phyloP scores from a whole-genome alignment of 2,329 filamentous ascomycete genomes.

The Colletotrichum lindemuthianum region DNA sequence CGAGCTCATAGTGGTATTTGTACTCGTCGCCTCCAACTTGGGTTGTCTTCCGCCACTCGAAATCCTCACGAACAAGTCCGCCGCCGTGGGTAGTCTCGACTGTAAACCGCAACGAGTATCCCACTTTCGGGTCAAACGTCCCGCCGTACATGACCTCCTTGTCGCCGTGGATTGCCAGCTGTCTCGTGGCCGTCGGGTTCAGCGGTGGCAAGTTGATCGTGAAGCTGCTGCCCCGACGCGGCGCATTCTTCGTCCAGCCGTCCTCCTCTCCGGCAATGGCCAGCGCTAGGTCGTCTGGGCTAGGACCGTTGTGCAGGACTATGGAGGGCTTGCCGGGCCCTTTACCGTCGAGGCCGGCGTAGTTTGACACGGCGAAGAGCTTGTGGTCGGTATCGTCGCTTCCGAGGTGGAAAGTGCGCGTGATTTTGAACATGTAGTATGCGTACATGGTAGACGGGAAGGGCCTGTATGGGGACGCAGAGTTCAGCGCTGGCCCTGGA shows the following conservation, averaged over 20 bases:
- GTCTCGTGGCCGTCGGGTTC: background rate
- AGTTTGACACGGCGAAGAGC: slow-evolving; percentile 5
- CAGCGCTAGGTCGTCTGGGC: background rate
- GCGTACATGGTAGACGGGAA: background rate
- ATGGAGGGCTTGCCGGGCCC: background rate
- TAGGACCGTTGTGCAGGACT: slow-evolving; percentile 13
- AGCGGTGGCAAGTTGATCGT: slow-evolving; percentile 1
- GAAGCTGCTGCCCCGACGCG: background rate
- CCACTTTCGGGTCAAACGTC: background rate
- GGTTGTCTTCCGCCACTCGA: slow-evolving; percentile 12
- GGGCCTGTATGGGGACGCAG: background rate
- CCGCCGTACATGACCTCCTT: slow-evolving; percentile 7
- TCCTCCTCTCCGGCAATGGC: slow-evolving; percentile 3
- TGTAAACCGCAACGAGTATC: slow-evolving; percentile 2
- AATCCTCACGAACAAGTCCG: slow-evolving; percentile 3
- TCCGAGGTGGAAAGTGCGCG: slow-evolving; percentile 5
- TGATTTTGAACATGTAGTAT: slow-evolving; percentile 3
- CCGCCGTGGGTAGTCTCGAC: background rate
- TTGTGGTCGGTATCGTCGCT: slow-evolving; percentile 5
- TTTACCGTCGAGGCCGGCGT: background rate
- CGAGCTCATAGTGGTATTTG: slow-evolving; percentile 5
- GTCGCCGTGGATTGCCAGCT: background rate
- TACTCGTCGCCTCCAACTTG: background rate
- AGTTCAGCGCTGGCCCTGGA: background rate
- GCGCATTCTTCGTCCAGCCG: background rate